Evolutionary conservation across 345 rosid genomes (phyloP).

Genomic region (Geranium rotundifolium): DNA sequence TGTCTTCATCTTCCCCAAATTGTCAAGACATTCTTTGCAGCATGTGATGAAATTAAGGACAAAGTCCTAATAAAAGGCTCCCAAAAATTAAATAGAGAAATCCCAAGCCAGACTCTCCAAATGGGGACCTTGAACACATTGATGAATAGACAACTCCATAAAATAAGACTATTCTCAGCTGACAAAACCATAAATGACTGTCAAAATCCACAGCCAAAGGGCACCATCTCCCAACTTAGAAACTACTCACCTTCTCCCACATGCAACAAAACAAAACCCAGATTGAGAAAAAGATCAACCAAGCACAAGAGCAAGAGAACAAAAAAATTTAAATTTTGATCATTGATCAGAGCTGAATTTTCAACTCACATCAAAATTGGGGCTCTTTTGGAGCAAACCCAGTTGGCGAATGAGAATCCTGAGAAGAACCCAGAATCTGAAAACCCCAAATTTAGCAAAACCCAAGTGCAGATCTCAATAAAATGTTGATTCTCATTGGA

Average conservation of each 20-base stretch:
- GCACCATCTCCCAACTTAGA: no score
- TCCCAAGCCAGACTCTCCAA: no score
- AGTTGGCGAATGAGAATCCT: neutral
- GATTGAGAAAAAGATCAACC: neutral
- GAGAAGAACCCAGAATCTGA: slow-evolving; percentile 7
- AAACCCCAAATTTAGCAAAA: neutral
- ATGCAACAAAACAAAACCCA: neutral
- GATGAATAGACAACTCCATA: no score
- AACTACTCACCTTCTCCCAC: no score
- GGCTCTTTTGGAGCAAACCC: neutral
- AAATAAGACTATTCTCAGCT: no score
- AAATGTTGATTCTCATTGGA: slow-evolving; percentile 1
- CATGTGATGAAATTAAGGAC: neutral
- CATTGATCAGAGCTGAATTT: neutral
- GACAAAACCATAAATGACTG: no score
- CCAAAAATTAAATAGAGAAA: neutral
- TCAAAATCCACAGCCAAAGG: no score
- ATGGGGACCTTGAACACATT: no score
- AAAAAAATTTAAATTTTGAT: no score
- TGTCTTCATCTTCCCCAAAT: neutral
- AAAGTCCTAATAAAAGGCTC: neutral
- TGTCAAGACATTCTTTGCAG: neutral
- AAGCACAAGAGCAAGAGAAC: neutral
- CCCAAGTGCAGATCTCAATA: slow-evolving; percentile 9
- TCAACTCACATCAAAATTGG: neutral